Evolutionary conservation across 1,284 basidiomycete genomes (phyloP).

Genomic region (Marasmius oreades): DNA sequence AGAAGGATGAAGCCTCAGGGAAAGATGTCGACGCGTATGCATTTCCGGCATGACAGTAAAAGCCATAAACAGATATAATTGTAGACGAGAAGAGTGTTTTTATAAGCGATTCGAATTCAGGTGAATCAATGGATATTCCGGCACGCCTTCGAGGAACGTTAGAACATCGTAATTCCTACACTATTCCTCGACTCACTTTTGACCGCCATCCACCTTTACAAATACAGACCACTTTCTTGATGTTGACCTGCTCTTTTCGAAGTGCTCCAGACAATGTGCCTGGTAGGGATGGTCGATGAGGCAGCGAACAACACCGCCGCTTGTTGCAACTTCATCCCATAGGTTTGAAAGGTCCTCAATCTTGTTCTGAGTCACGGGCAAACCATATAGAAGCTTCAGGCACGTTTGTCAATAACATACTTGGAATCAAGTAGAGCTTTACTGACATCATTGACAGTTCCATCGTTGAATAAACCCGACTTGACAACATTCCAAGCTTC

Average conservation of each 20-base stretch:
- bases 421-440: slow-evolving; percentile 1
- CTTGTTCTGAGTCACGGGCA: slow-evolving; percentile 71
- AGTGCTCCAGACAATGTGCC: slow-evolving; percentile 59
- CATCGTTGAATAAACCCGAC: slow-evolving; percentile 68
- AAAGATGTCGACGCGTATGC: slow-evolving; percentile 71
- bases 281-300: slow-evolving; percentile 78
- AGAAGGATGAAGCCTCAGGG: slow-evolving; percentile 58
- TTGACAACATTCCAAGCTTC: slow-evolving; percentile 76
- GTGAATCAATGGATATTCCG: slow-evolving; percentile 60
- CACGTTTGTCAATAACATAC: slow-evolving; percentile 4
- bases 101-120: slow-evolving; percentile 56
- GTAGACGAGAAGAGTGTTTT: slow-evolving; percentile 47
- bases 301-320: slow-evolving; percentile 59
- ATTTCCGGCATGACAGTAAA: slow-evolving; percentile 80
- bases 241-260: slow-evolving; percentile 38
- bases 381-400: slow-evolving; percentile 72
- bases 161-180: not conserved
- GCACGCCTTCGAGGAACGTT: slow-evolving; percentile 55
- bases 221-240: slow-evolving; percentile 69
- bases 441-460: slow-evolving; percentile 71
- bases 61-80: slow-evolving; percentile 68
- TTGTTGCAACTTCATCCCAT: slow-evolving; percentile 48
- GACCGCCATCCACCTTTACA: slow-evolving; percentile 79
- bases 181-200: slow-evolving; percentile 50
- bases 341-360: slow-evolving; percentile 66